A percentile compares a stretch with the other conserved stretches of the same genome.
Evolutionary conservation across 2,329 filamentous ascomycete genomes (phyloP).

Genomic region (Biscogniauxia sp.): DNA sequence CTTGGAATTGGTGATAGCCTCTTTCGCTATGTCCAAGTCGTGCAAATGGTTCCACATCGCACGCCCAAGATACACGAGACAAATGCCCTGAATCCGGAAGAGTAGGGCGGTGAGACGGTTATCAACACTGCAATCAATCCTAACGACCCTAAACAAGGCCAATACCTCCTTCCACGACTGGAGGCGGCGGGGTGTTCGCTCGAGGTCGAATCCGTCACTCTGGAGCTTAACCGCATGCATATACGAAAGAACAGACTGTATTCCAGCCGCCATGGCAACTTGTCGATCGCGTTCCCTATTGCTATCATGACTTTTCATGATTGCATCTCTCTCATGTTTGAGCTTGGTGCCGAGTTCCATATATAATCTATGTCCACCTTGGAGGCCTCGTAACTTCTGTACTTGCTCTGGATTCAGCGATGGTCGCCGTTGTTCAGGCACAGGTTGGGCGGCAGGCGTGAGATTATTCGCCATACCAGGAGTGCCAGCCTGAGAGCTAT

Average conservation of each 20-base stretch:
- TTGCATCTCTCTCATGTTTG: constrained; percentile 54
- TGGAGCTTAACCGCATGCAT: constrained; percentile 52
- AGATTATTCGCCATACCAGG: constrained; percentile 45
- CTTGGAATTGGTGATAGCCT: constrained; percentile 22
- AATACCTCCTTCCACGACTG: constrained; percentile 26
- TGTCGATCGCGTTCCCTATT: constrained; percentile 26
- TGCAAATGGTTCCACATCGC: constrained; percentile 23
- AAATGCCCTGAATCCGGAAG: constrained; percentile 31
- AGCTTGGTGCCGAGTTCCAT: constrained; percentile 46
- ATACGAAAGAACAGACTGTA: constrained; percentile 38
- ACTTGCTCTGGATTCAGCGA: constrained; percentile 29
- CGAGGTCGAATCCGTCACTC: constrained; percentile 43
- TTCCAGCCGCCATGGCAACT: constrained; percentile 28
- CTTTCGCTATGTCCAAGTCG: constrained; percentile 20
- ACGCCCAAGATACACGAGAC: constrained; percentile 24
- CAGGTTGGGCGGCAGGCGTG: constrained; percentile 38
- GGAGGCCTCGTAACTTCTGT: constrained; percentile 30
- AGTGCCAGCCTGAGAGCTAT: constrained; percentile 50
- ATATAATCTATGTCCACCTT: constrained; percentile 38
- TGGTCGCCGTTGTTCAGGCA: constrained; percentile 36
- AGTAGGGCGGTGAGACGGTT: constrained; percentile 24
- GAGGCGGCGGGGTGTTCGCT: constrained; percentile 42
- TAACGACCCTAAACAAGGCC: constrained; percentile 24
- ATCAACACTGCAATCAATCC: constrained; percentile 24
- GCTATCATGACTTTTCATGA: constrained; percentile 30